Base-by-base conservation (phyloP, 192 early-diverging fungal genomes). In the Backusella liffmaniae region DNA sequence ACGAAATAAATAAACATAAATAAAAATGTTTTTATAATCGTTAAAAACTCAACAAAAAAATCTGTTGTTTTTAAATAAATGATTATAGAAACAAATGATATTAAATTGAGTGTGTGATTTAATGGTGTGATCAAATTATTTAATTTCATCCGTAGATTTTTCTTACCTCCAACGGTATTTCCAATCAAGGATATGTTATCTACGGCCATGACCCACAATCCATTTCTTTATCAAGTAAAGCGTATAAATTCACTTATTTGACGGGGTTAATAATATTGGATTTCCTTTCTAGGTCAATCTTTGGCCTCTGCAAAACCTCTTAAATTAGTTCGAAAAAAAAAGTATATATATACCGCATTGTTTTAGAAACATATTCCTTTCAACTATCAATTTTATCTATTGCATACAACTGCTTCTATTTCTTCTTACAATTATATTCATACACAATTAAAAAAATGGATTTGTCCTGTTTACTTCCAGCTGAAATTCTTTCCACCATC, bases 401-500 rank as follows among this genome's bases (percentile, higher is more conserved):
- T 62, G 29, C 4, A 62, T 29, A 13, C 2, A 13, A 56, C n/a
- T 23, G 21, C 9, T 62, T 10, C 26, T 62, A 49, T 29, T 3
- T 62, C 23, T 62, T 29, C 23, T 62, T 29, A 2, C n/a, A 49
- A 6, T 44, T 56, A 56, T 8, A 56, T 26, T 29, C 21, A 62
- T 13, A 62, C 23, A 62, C 23, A 62, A 23, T 21, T 69, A 69
- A 4, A 67, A 67, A 69, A 39, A 69, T 69, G 67, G 23, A 41
- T 69, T 41, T 41, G 8, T 69, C 67, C 41, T 62, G 23, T 62
- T 23, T 62, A 9, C 67, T 69, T 69, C 72, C 72, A 73, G 34
- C 72, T 59, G 76, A 77, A 67, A 67, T 77, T 42, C 72, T 77
- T 35, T 71, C 70, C 41, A 59, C 37, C 4, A 67, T 77, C 23